Evolutionary conservation across 208 protist species (phyloP), one percentile per base, ranked within the genome.

Genomic region (Herpetomonas muscarum): DNA sequence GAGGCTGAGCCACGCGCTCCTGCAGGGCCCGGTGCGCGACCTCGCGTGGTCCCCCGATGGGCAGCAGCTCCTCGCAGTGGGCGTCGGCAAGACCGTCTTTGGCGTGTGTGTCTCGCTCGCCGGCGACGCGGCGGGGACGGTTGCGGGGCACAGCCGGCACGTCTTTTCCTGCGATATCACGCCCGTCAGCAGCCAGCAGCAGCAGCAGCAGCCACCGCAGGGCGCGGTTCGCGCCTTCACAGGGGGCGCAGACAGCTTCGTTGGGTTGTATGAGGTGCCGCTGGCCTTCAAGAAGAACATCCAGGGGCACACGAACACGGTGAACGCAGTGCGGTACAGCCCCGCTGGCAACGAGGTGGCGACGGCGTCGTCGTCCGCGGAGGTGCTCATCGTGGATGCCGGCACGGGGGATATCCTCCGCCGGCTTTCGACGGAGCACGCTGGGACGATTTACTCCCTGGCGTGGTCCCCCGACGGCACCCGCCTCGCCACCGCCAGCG

Each of bases 271-370:
- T 50, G 76, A 87, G 17, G 64, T 71, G 17, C 81, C 85, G 15
- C 84, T 87, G 50, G 81, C 68, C 34, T 86, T 85, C 53, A 65
- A 65, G 48, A 48, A 61, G 29, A 76, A 65, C 50, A 47, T 71
- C 0, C 61, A 57, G 7, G 67, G 57, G 19, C 75, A 86, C 55
- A 70, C 22, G 19, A 79, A 72, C 25, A 77, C 65, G 19, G 76
- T 92, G n/a, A 92, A 74, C 30, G 80, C 74, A 55, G 71, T 90
- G 51, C 70, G 80, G 9, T 89, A 76, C 61, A 74, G 66, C 42
- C 79, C 79, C 21, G 70, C 85, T 41, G 62, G 61, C 49, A 52
- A 53, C 5, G 52, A 54, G 5, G 70, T 90, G 53, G 81, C 71
- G 28, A 66, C 73, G 5, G 51, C 58, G 19, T 72, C 67, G 2